Evolutionary conservation across 2,329 filamentous ascomycete species (phyloP).

Genomic region (Epichloe amarillans): DNA sequence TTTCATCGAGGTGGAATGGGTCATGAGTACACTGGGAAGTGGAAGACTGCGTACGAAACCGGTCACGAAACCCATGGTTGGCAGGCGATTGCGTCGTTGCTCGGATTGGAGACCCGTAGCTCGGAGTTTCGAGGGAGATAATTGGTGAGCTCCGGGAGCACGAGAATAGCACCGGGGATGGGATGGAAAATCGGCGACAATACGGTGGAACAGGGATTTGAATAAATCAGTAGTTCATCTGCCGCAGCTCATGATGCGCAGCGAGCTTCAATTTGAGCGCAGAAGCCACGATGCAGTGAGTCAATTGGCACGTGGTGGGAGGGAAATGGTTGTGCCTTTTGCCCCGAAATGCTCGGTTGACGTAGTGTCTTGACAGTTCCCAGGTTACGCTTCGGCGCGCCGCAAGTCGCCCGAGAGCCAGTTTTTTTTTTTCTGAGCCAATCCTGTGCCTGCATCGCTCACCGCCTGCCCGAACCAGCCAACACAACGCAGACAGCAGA

Average conservation of each 20-base stretch:
- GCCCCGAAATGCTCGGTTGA: slow-evolving; percentile 3
- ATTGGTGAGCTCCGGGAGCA: neutral
- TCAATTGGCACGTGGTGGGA: neutral
- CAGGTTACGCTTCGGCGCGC: neutral
- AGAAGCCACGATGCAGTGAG: slow-evolving; percentile 10
- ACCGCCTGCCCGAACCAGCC: slow-evolving; percentile 4
- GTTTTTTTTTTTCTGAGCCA: neutral
- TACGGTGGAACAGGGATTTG: neutral
- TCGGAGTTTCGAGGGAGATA: slow-evolving; percentile 18
- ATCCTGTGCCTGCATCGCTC: neutral
- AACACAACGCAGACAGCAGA: neutral
- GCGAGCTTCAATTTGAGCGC: slow-evolving; percentile 9
- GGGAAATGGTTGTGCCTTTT: neutral
- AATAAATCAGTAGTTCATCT: slow-evolving; percentile 6
- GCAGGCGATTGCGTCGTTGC: neutral
- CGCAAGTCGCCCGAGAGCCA: slow-evolving; percentile 4
- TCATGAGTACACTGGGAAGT: neutral
- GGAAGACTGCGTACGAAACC: slow-evolving; percentile 45
- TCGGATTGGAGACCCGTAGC: neutral
- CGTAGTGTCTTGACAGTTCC: slow-evolving; percentile 5
- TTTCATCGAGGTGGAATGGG: neutral
- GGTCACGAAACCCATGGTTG: slow-evolving; percentile 56
- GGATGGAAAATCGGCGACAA: neutral
- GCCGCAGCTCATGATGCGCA: slow-evolving; percentile 20
- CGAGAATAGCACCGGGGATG: neutral